phyloP scores from a whole-genome alignment of 2,329 filamentous ascomycete genomes.

The Alternaria alternata region DNA sequence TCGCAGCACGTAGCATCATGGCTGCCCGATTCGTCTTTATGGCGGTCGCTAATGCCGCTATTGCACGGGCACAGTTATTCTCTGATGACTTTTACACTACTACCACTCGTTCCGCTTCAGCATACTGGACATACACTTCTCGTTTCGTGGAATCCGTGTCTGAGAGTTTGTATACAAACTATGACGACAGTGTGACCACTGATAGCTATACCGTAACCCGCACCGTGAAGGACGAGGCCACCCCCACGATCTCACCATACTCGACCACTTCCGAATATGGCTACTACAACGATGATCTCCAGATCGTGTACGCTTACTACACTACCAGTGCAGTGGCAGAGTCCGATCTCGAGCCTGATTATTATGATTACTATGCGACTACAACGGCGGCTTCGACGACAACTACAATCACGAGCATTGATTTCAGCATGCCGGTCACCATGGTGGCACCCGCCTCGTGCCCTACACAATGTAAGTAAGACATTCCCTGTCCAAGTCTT shows the following conservation, averaged over 20 bases:
- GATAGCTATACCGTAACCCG: conserved; percentile 24
- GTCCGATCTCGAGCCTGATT: conserved; percentile 33
- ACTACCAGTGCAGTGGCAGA: conserved; percentile 29
- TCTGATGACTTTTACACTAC: not conserved
- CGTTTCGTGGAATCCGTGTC: conserved; percentile 28
- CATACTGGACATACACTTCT: conserved; percentile 39
- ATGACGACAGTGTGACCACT: conserved; percentile 13
- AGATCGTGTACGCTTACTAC: conserved; percentile 34
- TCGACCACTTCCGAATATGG: conserved; percentile 11
- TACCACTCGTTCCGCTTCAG: conserved; percentile 8
- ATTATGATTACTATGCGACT: conserved; percentile 18
- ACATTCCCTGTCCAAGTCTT: not conserved
- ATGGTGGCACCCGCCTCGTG: conserved; percentile 43
- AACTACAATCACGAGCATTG: conserved; percentile 14
- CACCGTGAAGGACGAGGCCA: conserved; percentile 35
- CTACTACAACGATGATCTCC: conserved; percentile 25
- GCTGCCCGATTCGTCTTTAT: conserved; percentile 22
- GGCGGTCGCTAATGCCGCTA: conserved; percentile 22
- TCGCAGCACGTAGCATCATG: conserved; percentile 18
- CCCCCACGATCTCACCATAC: conserved; percentile 34
- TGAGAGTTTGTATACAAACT: conserved; percentile 24
- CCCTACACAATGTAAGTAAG: conserved; percentile 27
- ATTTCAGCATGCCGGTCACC: conserved; percentile 41
- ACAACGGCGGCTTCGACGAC: conserved; percentile 14
- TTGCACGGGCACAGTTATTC: conserved; percentile 23